Base-by-base conservation (phyloP, 371 early-diverging fungal genomes). In the Mortierella sp. region DNA sequence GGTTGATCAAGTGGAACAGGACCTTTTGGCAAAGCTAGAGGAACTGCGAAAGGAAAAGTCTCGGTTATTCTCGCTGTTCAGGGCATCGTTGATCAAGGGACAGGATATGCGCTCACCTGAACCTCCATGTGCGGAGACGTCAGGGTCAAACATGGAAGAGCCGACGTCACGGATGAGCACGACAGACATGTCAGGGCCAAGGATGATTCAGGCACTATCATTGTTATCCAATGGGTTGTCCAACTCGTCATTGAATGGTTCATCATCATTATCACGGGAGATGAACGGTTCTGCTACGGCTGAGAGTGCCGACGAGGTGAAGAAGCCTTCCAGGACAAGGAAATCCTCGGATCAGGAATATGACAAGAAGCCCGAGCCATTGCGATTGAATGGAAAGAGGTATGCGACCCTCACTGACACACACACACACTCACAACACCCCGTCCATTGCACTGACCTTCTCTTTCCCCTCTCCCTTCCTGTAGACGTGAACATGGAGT, bases 1-100 rank as follows among this genome's bases (percentile, higher is more conserved):
- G 2, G n/a, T n/a, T n/a, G 76, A 74, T 14, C 39, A 22, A 3
- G 64, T 60, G 7, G 76, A 74, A 31, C 60, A 60, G 54, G 65
- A 63, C 9, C 27, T 74, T 21, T 16, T 74, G 28, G 34, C 19
- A 17, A 58, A 68, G n/a, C 54, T 74, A 24, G 76, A 74, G 16
- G 64, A 68, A 21, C 39, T 74, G 54, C 54, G 39, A 17, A 74
- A 68, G 43, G 76, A 74, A 34, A 74, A 74, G 65, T 64, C 57
- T 37, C 68, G 68, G n/a, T 56, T 74, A 12, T 74, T 74, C 60
- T 64, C 68, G 7, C 63, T 63, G n/a, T 74, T 74, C 29, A 34
- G 68, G 50, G 45, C 19, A 9, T 43, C 65, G 3, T 13, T 74
- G 16, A 52, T 60, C 52, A 71, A 43, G 41, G 59, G 54, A 41